Evolutionary conservation across 2,329 filamentous ascomycete species (phyloP), one percentile per base, ranked within the genome.

Genomic region (Talaromyces albobiverticillius): DNA sequence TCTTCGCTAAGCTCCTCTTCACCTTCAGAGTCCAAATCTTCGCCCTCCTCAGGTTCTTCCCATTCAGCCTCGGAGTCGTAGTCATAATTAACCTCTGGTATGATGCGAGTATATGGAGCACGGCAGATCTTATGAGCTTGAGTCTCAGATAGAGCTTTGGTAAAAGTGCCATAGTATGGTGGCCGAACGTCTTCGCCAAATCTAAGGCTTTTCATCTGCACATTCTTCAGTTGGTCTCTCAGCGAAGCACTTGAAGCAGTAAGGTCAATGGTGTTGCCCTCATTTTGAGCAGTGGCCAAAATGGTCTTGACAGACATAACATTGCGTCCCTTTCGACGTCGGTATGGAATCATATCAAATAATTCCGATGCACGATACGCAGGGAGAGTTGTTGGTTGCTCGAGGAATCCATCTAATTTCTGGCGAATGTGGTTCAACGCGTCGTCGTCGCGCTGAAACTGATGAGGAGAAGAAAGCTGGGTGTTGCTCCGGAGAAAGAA

Each of bases 401-500:
- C 50, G 2, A 71, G 56, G 7, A 60, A 62, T n/a, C 78, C 74
- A 43, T 77, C 74, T 25, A 78, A 70, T 13, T 78, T 77, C 20
- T 77, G 69, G 9, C 79, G 25, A 75, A 78, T 67, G 81, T 85
- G 72, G n/a, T 75, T 65, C 23, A 77, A 74, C 0, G 82, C 80
- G 56, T 83, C 76, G 1, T 79, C 67, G 59, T 89, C 85, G 67
- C 86, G 78, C 36, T 78, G 68, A 25, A 83, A 83, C 2, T 75
- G 76, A 46, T 78, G 73, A 1, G 62, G 61, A 0, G 80, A 78
- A 0, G 91, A 90, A 51, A 96, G 62, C n/a, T 73, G 82, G 1
- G 90, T 88, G 63, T 90, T 81, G 2, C 85, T 79, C 55, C 90
- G 87, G 43, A 94, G 66, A 58, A 88, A 92, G 69, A 96, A 97